Percentiles rank a stretch among this genome's conserved stretches.
phyloP scores from a whole-genome alignment of 192 early-diverging fungal genomes.

The Backusella parvicylindrica region DNA sequence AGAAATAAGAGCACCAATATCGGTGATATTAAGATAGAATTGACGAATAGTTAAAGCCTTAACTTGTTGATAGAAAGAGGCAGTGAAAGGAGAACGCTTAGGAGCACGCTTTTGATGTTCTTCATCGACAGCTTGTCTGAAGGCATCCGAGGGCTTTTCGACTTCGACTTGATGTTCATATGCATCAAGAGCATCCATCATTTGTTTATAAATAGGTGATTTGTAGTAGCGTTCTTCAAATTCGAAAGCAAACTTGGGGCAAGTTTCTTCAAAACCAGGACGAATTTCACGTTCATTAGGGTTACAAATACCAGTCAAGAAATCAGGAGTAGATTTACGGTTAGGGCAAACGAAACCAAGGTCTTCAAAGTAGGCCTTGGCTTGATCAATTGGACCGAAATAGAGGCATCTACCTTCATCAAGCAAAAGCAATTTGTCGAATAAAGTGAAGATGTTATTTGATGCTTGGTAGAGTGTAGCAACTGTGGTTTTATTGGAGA shows the following conservation, averaged over 20 bases:
- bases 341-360: constrained; percentile 60
- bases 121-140: constrained; percentile 49
- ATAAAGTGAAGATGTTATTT: constrained; percentile 73
- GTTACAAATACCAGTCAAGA: constrained; percentile 68
- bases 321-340: constrained; percentile 71
- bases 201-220: constrained; percentile 38
- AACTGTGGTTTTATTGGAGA: constrained; percentile 59
- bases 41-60: constrained; percentile 58
- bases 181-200: constrained; percentile 38
- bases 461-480: constrained; percentile 68
- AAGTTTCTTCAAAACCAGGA: constrained; percentile 50
- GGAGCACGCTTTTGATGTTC: constrained; percentile 52
- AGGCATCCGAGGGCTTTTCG: constrained; percentile 23
- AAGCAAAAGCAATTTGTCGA: constrained; percentile 66
- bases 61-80: constrained; percentile 64
- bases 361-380: constrained; percentile 59
- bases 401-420: constrained; percentile 67
- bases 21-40: constrained; percentile 56
- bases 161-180: constrained; percentile 38
- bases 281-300: constrained; percentile 49
- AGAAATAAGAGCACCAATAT: constrained; percentile 49
- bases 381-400: constrained; percentile 60
- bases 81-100: constrained; percentile 55
- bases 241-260: constrained; percentile 56
- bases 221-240: constrained; percentile 56